Percentiles rank a stretch among this genome's conserved stretches.
Conservation (phyloP, 352 stramenopile species). For the Blastocystis sp. region DNA sequence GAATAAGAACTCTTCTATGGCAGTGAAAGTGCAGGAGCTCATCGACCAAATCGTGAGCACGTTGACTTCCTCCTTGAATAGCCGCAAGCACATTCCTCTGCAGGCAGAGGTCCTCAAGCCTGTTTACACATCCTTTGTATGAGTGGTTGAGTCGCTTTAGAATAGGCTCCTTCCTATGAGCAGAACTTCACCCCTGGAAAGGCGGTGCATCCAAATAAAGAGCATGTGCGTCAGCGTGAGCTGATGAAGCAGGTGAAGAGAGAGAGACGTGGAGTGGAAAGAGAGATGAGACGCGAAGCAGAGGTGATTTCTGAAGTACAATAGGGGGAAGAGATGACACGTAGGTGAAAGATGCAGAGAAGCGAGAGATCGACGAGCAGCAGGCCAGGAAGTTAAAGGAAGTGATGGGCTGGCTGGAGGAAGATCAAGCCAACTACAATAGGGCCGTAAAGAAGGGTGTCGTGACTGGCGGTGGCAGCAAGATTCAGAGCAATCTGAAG, state of each 20-base stretch:
- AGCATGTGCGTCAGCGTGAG: conserved; percentile 5
- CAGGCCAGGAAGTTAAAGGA: conserved; percentile 32
- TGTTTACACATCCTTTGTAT: background rate
- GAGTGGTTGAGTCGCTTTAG: background rate
- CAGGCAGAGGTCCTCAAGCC: conserved; percentile 35
- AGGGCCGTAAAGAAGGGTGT: conserved; percentile 2
- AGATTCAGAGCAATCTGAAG: conserved; percentile 16
- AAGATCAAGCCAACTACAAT: conserved; percentile 19
- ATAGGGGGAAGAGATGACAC: background rate
- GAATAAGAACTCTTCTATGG: background rate
- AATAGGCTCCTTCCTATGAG: conserved; percentile 18
- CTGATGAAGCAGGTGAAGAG: conserved; percentile 51
- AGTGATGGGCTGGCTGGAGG: conserved; percentile 52
- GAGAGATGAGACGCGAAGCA: conserved; percentile 34
- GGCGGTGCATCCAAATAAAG: conserved; percentile 33
- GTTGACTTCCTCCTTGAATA: background rate
- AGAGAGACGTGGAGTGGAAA: conserved; percentile 14
- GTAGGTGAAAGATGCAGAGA: conserved; percentile 31
- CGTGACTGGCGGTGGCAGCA: background rate
- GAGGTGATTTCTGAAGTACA: conserved; percentile 13
- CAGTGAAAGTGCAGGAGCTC: background rate
- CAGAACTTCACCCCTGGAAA: conserved; percentile 26
- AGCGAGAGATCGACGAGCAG: conserved; percentile 28
- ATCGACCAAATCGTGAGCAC: background rate
- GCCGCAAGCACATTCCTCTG: background rate